Evolutionary conservation across 2,329 filamentous ascomycete species (phyloP).

Genomic region (Penicillium olsonii): DNA sequence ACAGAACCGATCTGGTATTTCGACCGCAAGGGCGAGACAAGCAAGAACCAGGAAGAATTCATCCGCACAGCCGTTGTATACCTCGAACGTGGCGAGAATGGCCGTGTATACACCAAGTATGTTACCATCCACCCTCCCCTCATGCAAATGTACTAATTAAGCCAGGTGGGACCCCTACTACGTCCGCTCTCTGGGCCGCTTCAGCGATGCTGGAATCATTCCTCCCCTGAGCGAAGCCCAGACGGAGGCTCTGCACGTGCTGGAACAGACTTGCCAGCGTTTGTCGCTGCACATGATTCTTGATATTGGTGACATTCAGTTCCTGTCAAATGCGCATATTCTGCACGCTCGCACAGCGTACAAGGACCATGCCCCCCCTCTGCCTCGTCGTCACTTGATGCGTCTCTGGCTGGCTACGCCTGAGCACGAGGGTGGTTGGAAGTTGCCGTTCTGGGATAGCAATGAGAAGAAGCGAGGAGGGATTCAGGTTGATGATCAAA

Average conservation of each 20-base stretch:
- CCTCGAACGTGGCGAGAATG: slow-evolving; percentile 67
- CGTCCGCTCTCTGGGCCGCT: slow-evolving; percentile 72
- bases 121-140: slow-evolving; percentile 15
- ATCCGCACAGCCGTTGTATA: slow-evolving; percentile 74
- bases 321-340: slow-evolving; percentile 77
- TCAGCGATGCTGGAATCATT: slow-evolving; percentile 71
- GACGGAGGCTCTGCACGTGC: slow-evolving; percentile 64
- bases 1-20: slow-evolving; percentile 86
- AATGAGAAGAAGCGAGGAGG: slow-evolving; percentile 84
- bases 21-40: slow-evolving; percentile 84
- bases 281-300: slow-evolving; percentile 81
- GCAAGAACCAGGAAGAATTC: slow-evolving; percentile 71
- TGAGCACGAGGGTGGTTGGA: slow-evolving; percentile 81
- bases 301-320: slow-evolving; percentile 86
- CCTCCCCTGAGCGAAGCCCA: slow-evolving; percentile 72
- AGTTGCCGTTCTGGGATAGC: slow-evolving; percentile 77
- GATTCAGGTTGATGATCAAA: slow-evolving; percentile 80
- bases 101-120: slow-evolving; percentile 72
- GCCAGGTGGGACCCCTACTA: slow-evolving; percentile 81
- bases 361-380: slow-evolving; percentile 67
- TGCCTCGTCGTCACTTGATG: slow-evolving; percentile 75
- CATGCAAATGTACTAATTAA: slow-evolving; percentile 14
- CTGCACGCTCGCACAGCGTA: slow-evolving; percentile 82
- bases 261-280: slow-evolving; percentile 74
- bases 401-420: slow-evolving; percentile 82